Percentiles rank a stretch among this genome's conserved stretches.
Conservation (phyloP, 805 yeast species). For the Sugiyamaella valdiviana region DNA sequence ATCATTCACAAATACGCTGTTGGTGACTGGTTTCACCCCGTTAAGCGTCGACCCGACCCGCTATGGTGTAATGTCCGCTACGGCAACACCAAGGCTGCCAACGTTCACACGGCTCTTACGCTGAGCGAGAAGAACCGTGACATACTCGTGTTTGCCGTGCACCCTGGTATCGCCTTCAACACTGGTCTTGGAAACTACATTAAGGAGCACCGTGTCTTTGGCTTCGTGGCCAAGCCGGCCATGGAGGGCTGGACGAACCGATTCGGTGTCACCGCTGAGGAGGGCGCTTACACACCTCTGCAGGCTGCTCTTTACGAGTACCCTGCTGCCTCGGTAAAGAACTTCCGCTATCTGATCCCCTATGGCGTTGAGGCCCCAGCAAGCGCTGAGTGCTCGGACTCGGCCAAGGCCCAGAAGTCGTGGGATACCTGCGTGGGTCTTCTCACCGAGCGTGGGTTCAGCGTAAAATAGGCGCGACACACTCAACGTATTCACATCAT, state of each 20-base stretch:
- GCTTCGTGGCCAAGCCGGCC: slow-evolving; percentile 62
- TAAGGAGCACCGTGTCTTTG: slow-evolving; percentile 73
- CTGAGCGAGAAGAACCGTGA: slow-evolving; percentile 62
- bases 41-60: not conserved
- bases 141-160: slow-evolving; percentile 57
- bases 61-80: slow-evolving; percentile 42
- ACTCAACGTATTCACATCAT: no score
- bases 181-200: slow-evolving; percentile 70
- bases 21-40: slow-evolving; percentile 13
- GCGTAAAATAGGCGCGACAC: no score
- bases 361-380: slow-evolving; percentile 54
- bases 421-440: no score
- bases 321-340: slow-evolving; percentile 46
- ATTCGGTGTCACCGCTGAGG: slow-evolving; percentile 66
- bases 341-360: slow-evolving; percentile 63
- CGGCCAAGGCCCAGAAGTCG: slow-evolving; percentile 57
- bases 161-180: slow-evolving; percentile 84
- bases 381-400: slow-evolving; percentile 28
- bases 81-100: slow-evolving; percentile 69
- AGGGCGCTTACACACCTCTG: slow-evolving; percentile 62
- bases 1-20: slow-evolving; percentile 55
- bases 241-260: slow-evolving; percentile 64
- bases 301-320: slow-evolving; percentile 54
- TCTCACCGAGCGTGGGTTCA: no score
- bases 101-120: slow-evolving; percentile 64